Evolutionary conservation across 805 yeast species (phyloP).

Genomic region (Wickerhamomyces sydowiorum): DNA sequence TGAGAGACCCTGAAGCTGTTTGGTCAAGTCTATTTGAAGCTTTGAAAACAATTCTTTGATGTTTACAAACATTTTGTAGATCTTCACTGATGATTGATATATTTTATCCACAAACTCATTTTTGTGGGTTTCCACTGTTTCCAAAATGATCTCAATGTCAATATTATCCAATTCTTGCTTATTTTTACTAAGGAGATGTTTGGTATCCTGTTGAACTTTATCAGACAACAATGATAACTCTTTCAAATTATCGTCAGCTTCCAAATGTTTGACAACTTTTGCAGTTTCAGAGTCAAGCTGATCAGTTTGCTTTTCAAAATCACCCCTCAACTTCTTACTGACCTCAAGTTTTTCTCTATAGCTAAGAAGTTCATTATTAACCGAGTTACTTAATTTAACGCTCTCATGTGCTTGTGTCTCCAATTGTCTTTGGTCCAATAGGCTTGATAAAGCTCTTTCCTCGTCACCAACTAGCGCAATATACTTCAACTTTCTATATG

Average conservation of each 20-base stretch:
- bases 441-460: conserved; percentile 5
- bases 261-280: conserved; percentile 17
- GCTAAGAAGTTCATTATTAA: conserved; percentile 17
- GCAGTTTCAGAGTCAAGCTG: conserved; percentile 33
- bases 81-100: conserved; percentile 24
- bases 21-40: conserved; percentile 10
- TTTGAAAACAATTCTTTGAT: conserved; percentile 30
- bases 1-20: conserved; percentile 12
- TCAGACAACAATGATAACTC: conserved; percentile 15
- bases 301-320: conserved; percentile 38
- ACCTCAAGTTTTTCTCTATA: conserved; percentile 30
- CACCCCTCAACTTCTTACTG: conserved; percentile 29
- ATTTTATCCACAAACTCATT: conserved; percentile 26
- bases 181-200: conserved; percentile 9
- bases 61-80: conserved; percentile 29
- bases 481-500: conserved; percentile 5
- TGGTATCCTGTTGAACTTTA: conserved; percentile 19
- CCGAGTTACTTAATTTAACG: conserved; percentile 10
- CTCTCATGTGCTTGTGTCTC: conserved; percentile 21
- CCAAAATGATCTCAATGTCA: conserved; percentile 17
- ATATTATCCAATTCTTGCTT: conserved; percentile 11
- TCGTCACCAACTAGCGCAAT: conserved; percentile 6
- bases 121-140: conserved; percentile 19
- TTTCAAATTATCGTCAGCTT: conserved; percentile 12
- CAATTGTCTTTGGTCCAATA: conserved; percentile 20